Percentiles rank a stretch among this genome's conserved stretches.
Conservation (phyloP, 805 yeast species). For the Yarrowia divulgata region DNA sequence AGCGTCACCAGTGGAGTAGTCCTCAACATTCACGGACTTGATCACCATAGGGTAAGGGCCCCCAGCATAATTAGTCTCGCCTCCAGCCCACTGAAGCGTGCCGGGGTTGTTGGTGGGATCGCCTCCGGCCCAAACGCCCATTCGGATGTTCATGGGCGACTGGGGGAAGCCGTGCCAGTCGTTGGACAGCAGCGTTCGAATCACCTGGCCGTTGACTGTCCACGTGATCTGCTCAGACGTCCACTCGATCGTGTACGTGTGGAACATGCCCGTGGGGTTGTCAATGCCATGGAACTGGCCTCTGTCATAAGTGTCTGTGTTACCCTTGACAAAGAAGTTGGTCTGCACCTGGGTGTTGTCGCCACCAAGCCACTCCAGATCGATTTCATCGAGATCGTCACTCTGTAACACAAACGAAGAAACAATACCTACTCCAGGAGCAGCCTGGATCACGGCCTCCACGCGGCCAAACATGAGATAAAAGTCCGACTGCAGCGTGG, state of each 20-base stretch:
- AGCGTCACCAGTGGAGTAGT: slow-evolving; percentile 58
- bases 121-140: slow-evolving; percentile 63
- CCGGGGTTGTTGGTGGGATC: slow-evolving; percentile 60
- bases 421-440: slow-evolving; percentile 78
- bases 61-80: slow-evolving; percentile 57
- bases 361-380: slow-evolving; percentile 85
- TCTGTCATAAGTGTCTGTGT: slow-evolving; percentile 77
- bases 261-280: slow-evolving; percentile 65
- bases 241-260: slow-evolving; percentile 89
- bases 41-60: slow-evolving; percentile 67
- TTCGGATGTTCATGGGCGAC: slow-evolving; percentile 80
- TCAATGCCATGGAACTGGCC: slow-evolving; percentile 67
- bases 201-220: slow-evolving; percentile 72
- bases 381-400: slow-evolving; percentile 90
- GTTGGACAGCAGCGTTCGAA: slow-evolving; percentile 66
- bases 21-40: slow-evolving; percentile 64
- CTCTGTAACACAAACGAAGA: slow-evolving; percentile 81
- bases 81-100: slow-evolving; percentile 79
- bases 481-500: slow-evolving; percentile 76
- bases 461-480: slow-evolving; percentile 90
- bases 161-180: slow-evolving; percentile 82
- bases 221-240: slow-evolving; percentile 67
- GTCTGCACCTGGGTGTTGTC: slow-evolving; percentile 78
- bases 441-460: slow-evolving; percentile 74
- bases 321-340: slow-evolving; percentile 78